Percentiles rank a stretch among this genome's conserved stretches.
These are phyloP conservation scores for Cladosporium sp. DNA, from an alignment of 2,329 filamentous ascomycete genomes.

Conservation along the genomic window DNA sequence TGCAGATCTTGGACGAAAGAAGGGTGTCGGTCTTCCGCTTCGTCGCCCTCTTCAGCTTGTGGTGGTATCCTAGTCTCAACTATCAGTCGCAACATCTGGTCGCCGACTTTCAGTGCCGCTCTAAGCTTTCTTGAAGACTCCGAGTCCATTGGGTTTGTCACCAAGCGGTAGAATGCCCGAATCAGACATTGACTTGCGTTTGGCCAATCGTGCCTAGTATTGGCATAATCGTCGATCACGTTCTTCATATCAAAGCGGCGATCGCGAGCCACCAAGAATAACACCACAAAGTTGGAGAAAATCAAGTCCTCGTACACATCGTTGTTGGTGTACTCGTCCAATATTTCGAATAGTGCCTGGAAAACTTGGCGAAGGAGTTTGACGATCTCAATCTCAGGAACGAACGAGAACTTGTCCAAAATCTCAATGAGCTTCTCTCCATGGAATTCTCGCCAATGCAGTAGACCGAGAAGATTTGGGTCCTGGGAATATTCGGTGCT, in stretches of 20 bases:
- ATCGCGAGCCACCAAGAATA: conserved; percentile 91
- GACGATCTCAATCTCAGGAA: conserved; percentile 95
- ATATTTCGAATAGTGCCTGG: conserved; percentile 82
- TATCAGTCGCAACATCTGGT: conserved; percentile 91
- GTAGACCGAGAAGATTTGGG: conserved; percentile 72
- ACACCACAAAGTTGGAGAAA: conserved; percentile 83
- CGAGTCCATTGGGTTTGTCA: conserved; percentile 77
- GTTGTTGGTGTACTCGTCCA: conserved; percentile 86
- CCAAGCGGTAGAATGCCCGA: conserved; percentile 76
- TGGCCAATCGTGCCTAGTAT: conserved; percentile 85
- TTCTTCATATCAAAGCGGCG: conserved; percentile 87
- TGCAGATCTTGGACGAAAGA: conserved; percentile 81
- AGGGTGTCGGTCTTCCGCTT: conserved; percentile 67
- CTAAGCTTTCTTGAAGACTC: conserved; percentile 80
- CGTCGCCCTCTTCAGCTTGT: conserved; percentile 1
- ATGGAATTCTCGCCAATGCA: conserved; percentile 65
- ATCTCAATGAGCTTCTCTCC: conserved; percentile 68
- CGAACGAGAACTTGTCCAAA: conserved; percentile 80
- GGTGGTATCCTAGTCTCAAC: conserved; percentile 79
- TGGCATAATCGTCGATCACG: conserved; percentile 85
- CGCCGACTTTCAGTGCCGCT: conserved; percentile 90
- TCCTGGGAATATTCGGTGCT: conserved; percentile 95
- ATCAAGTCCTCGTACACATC: conserved; percentile 90
- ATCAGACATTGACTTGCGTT: conserved; percentile 87
- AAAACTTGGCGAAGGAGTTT: conserved; percentile 88